Base-by-base conservation (phyloP, 768 basidiomycete species). In the Cubamyces lactineus region DNA sequence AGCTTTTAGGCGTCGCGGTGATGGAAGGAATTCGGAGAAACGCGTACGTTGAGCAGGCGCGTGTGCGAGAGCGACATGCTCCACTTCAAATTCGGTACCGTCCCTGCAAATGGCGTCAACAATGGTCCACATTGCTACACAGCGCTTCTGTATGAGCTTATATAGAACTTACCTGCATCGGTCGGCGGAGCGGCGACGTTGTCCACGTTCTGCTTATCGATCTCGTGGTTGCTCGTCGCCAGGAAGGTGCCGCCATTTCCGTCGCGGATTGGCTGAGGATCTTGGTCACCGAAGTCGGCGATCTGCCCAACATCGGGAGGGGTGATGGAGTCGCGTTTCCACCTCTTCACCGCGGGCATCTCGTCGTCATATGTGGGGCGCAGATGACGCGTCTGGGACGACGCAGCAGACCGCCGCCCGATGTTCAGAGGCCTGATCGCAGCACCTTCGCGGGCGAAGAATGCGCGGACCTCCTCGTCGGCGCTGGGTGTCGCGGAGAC, bases 11-110 rank as follows among this genome's bases (percentile, higher is more conserved):
- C 34, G 34, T 34, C 11, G 34, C 34, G 34, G 34, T 34, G 6
- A 17, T 42, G 30, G 43, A 28, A 23, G 16, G 26, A 40, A 53
- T 47, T 53, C 51, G 28, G 26, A 39, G 11, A 48, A 50, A 19
- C 12, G 40, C 57, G 23, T 46, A 67, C 69, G 48, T 69, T 67
- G 4, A 71, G 60, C 17, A 71, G 63, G 2, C 67, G 66, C 30
- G 70, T 71, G 52, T 71, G 70, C 50, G 68, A 69, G 41, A 69
- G 60, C 2, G 70, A 69, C 62, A 71, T 64, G 28, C 58, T 61
- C 70, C 70, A 71, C 60, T 71, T 71, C 51, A 71, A 49, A 53
- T 71, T 71, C 21, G 68, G 68, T 9, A 71, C 62, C 19, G 60
- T 61, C 30, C 70, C 70, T 71, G n/a, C 8, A 17, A 17, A 61